Base-by-base conservation (phyloP, 805 yeast species). In the Hyphopichia homilentoma region DNA sequence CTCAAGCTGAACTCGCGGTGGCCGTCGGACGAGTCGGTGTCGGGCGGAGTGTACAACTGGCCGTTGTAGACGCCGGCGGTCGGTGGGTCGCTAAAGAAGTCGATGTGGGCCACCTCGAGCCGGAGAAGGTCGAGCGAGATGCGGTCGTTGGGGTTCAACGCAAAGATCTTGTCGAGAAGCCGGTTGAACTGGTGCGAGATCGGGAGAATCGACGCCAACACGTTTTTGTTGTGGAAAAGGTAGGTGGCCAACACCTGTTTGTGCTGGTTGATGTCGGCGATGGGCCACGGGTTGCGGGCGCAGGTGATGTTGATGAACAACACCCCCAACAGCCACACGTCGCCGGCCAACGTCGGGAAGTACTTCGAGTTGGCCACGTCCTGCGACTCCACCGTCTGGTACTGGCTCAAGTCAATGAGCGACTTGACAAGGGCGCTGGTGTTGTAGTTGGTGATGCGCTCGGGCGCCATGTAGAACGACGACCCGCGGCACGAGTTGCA, bases 381-480 rank as follows among this genome's bases (percentile, higher is more conserved):
- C 9, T 40, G 38, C 11, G 45, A 15, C n/a, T 29, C 34, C 16
- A 40, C 28, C 5, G 47, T 32, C 32, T 38, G 29, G 39, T 47
- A 58, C 36, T 48, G 62, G 39, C 35, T 43, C 49, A 61, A 48
- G 38, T 62, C 57, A n/a, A 61, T 38, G n/a, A 50, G 32, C 15
- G 53, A 39, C 25, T 47, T 40, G 28, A 58, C 54, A 13, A 47
- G 34, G 21, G 40, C 42, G 40, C 57, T 52, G 32, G 61, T 59
- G 38, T 56, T 50, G 29, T 63, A 69, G 43, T 74, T 71, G 14
- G 65, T 59, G n/a, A 78, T 55, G 51, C 93, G 62, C 55, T 88
- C 96, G 6, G 96, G 96, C 0, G 96, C 84, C 96, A 89, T 88
- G 61, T 88, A 88, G 57, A 85, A 89, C 16, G 84, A 74, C 6